Conservation (phyloP, 331 rosid species). For the Stylosanthes scabra region DNA sequence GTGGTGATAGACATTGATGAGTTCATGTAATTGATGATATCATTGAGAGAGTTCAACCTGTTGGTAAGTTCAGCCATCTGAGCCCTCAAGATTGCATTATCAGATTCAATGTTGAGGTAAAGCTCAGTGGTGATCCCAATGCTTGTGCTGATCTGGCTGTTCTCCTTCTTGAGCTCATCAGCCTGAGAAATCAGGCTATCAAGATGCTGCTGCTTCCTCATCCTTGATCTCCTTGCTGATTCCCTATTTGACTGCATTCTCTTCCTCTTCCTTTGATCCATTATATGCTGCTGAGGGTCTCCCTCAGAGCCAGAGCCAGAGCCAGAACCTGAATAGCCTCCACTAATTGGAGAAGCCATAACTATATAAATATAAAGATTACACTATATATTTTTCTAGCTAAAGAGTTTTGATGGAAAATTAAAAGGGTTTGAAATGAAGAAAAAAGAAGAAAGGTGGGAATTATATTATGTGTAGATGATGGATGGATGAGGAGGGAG, state of each 20-base stretch:
- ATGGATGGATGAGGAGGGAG: neutral
- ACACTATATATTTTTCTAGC: constrained; percentile 3
- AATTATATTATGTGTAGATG: neutral
- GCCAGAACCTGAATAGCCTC: constrained; percentile 58
- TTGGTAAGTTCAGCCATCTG: constrained; percentile 68
- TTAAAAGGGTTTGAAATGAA: neutral
- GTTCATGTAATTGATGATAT: constrained; percentile 51
- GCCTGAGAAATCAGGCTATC: constrained; percentile 50
- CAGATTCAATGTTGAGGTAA: constrained; percentile 56
- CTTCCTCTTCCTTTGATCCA: constrained; percentile 72
- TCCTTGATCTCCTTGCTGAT: constrained; percentile 75
- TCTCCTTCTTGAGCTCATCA: constrained; percentile 59
- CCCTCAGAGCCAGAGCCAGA: constrained; percentile 61
- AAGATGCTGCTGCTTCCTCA: constrained; percentile 71
- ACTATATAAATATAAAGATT: neutral
- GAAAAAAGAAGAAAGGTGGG: neutral
- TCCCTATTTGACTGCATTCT: constrained; percentile 81
- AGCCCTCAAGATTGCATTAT: constrained; percentile 67
- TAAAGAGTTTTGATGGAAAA: neutral
- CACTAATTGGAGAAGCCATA: constrained; percentile 60
- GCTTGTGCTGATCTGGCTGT: constrained; percentile 45
- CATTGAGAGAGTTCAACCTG: constrained; percentile 65
- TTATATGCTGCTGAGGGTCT: constrained; percentile 35
- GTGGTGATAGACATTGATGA: constrained; percentile 37
- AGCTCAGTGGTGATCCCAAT: constrained; percentile 50